phyloP scores from a whole-genome alignment of 345 rosid species.

The Corchorus olitorius region DNA sequence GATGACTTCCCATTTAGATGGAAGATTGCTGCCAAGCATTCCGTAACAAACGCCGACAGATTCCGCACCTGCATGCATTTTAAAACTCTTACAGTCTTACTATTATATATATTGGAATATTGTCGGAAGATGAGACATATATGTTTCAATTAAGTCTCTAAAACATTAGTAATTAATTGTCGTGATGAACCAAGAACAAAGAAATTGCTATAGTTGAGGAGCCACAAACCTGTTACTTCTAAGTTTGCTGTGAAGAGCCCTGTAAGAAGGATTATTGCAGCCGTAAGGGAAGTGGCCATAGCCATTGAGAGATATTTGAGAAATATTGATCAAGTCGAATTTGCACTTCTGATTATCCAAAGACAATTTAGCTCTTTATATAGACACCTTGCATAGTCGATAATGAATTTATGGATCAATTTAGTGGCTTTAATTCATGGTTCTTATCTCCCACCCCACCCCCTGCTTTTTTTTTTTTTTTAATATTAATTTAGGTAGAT shows the following conservation, averaged over 20 bases:
- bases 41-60: slow-evolving; percentile 48
- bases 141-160: too few relatives aligned
- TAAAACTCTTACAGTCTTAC: neutral
- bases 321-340: neutral
- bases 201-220: neutral
- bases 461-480: neutral
- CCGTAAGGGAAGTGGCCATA: neutral
- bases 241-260: slow-evolving; percentile 12
- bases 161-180: neutral
- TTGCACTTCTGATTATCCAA: neutral
- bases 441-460: neutral
- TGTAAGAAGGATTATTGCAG: neutral
- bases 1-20: slow-evolving; percentile 32
- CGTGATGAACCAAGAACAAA: neutral
- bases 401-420: neutral
- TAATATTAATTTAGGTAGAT: too few relatives aligned
- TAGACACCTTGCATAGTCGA: neutral
- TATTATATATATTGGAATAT: neutral
- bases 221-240: neutral
- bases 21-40: slow-evolving; percentile 55
- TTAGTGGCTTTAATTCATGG: neutral
- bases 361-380: slow-evolving; percentile 4
- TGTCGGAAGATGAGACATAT: too few relatives aligned
- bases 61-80: slow-evolving; percentile 33
- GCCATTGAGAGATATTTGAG: neutral